Evolutionary conservation across 306 rosid species (phyloP).

Genomic region (Rubus parviflorus): DNA sequence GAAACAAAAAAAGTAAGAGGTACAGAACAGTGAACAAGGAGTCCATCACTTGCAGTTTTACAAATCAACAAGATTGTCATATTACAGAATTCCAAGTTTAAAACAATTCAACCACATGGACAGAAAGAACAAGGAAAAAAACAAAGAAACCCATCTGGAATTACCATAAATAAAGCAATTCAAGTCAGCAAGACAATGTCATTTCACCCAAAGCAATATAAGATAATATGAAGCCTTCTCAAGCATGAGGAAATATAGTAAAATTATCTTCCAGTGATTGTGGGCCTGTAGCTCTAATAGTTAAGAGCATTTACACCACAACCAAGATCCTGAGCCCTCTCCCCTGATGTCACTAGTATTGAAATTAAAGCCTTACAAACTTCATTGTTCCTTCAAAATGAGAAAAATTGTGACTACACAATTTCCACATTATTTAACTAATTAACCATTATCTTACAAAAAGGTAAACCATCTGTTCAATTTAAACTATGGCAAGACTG

Average conservation of each 20-base stretch:
- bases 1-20: not conserved
- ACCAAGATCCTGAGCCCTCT: not conserved
- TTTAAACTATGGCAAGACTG: not conserved
- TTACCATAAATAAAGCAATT: not conserved
- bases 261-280: not conserved
- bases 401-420: not conserved
- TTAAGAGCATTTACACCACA: not conserved
- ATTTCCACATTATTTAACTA: too few relatives aligned
- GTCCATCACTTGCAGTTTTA: not conserved
- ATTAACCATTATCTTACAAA: too few relatives aligned
- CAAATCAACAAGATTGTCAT: not conserved
- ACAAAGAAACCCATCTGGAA: too few relatives aligned
- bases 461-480: not conserved
- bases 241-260: not conserved
- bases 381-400: not conserved
- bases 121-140: not conserved
- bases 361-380: not conserved
- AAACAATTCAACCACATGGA: not conserved
- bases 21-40: not conserved
- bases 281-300: not conserved
- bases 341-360: not conserved
- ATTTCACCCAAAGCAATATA: not conserved
- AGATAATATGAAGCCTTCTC: not conserved
- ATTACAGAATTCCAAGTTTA: not conserved
- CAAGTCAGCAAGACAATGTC: not conserved